phyloP scores from a whole-genome alignment of 2,329 filamentous ascomycete species.

The Pseudopyrenochaeta lycopersici region DNA sequence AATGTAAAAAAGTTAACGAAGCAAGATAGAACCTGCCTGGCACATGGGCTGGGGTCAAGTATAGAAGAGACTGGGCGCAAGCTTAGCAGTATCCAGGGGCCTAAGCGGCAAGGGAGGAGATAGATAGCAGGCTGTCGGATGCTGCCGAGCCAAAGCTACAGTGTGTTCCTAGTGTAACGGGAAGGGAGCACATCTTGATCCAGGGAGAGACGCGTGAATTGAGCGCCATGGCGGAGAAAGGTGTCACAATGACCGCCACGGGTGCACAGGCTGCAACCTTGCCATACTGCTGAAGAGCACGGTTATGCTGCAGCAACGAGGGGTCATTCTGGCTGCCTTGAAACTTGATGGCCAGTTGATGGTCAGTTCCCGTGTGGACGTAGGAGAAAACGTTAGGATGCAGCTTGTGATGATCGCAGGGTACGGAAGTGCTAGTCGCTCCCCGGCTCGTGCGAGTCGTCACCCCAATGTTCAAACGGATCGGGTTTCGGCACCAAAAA shows the following conservation, averaged over 20 bases:
- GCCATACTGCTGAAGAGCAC: slow-evolving; percentile 33
- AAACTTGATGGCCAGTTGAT: slow-evolving; percentile 18
- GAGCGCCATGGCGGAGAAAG: slow-evolving; percentile 29
- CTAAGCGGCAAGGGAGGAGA: slow-evolving; percentile 42
- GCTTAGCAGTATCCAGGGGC: slow-evolving; percentile 31
- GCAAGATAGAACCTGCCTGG: slow-evolving; percentile 26
- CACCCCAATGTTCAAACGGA: slow-evolving; percentile 27
- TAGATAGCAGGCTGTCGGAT: slow-evolving; percentile 36
- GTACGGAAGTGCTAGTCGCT: slow-evolving; percentile 12
- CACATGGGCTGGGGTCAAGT: slow-evolving; percentile 27
- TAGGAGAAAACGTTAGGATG: slow-evolving; percentile 9
- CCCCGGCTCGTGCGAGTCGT: slow-evolving; percentile 24
- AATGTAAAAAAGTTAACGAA: slow-evolving; percentile 33
- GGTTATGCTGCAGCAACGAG: slow-evolving; percentile 26
- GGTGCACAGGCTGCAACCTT: slow-evolving; percentile 46
- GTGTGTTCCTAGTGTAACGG: slow-evolving; percentile 37
- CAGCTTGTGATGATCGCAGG: slow-evolving; percentile 1
- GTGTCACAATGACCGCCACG: slow-evolving; percentile 42
- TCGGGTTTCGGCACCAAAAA: slow-evolving; percentile 19
- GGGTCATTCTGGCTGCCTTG: slow-evolving; percentile 17
- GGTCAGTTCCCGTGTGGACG: slow-evolving; percentile 12
- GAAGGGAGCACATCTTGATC: slow-evolving; percentile 31
- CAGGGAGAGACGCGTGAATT: slow-evolving; percentile 36
- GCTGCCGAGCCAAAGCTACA: slow-evolving; percentile 35
- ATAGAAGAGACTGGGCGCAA: slow-evolving; percentile 32